Conservation (phyloP, 306 rosid genomes). For the Lupinus albus region DNA sequence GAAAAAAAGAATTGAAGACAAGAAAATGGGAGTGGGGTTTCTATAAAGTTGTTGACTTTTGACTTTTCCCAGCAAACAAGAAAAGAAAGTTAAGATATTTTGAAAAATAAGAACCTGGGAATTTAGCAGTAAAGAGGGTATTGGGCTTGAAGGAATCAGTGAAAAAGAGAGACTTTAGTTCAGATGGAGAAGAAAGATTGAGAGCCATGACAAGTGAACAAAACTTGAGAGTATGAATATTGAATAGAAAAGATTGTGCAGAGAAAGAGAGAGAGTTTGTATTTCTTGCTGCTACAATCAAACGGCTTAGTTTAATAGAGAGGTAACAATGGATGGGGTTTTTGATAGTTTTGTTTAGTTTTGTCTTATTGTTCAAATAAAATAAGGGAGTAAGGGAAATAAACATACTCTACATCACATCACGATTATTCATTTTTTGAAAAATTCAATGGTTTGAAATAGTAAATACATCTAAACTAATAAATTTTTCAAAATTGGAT, state of each 20-base stretch:
- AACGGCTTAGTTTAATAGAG: too few relatives aligned
- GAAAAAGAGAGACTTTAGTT: conserved; percentile 73
- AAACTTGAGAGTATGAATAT: conserved; percentile 11
- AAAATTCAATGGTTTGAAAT: too few relatives aligned
- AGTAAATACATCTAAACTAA: too few relatives aligned
- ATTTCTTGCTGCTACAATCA: too few relatives aligned
- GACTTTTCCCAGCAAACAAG: neutral
- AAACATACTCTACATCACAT: too few relatives aligned
- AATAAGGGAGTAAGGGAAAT: too few relatives aligned
- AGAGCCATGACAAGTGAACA: conserved; percentile 60
- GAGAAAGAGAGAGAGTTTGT: neutral
- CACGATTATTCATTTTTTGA: too few relatives aligned
- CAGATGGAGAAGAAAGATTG: conserved; percentile 71
- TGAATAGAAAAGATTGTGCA: neutral
- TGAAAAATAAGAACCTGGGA: conserved; percentile 58
- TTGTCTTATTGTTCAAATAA: too few relatives aligned
- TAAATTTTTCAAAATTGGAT: too few relatives aligned
- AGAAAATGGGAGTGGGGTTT: neutral
- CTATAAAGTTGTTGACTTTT: conserved; percentile 3
- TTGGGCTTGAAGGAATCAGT: conserved; percentile 63
- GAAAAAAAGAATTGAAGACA: neutral
- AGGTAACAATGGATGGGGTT: too few relatives aligned
- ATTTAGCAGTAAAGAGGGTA: conserved; percentile 53
- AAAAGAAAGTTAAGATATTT: neutral
- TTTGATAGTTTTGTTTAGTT: too few relatives aligned